These are phyloP conservation scores for Lotus japonicus DNA, from an alignment of 306 rosid species.

Conservation along the genomic window DNA sequence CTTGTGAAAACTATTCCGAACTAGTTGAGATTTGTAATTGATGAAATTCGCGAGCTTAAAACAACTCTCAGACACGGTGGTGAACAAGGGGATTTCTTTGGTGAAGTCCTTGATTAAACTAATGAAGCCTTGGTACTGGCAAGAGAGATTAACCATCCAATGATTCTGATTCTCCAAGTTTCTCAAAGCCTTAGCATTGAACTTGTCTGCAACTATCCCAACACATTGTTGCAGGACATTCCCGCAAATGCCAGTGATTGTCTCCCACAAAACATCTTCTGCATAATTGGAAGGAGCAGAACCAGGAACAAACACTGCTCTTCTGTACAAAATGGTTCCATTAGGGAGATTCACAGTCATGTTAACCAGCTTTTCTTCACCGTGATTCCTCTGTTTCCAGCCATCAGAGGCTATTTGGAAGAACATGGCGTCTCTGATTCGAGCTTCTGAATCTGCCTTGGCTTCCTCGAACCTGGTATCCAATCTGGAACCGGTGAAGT, in stretches of 20 bases:
- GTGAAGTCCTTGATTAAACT: conserved; percentile 65
- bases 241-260: conserved; percentile 78
- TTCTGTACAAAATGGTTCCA: conserved; percentile 82
- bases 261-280: conserved; percentile 85
- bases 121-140: conserved; percentile 73
- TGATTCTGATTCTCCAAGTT: conserved; percentile 74
- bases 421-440: conserved; percentile 86
- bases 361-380: conserved; percentile 48
- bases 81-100: conserved; percentile 65
- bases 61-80: conserved; percentile 45
- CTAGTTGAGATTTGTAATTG: conserved; percentile 58
- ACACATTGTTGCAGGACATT: conserved; percentile 67
- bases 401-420: conserved; percentile 82
- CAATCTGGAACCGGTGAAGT: conserved; percentile 47
- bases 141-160: conserved; percentile 93
- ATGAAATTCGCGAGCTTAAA: conserved; percentile 62
- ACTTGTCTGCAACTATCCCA: conserved; percentile 89
- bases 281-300: conserved; percentile 74
- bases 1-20: conserved; percentile 62
- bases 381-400: conserved; percentile 48
- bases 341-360: conserved; percentile 79
- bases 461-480: conserved; percentile 65
- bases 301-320: conserved; percentile 60
- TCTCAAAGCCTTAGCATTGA: conserved; percentile 72
- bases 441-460: conserved; percentile 64